Conservation (phyloP, 2,329 filamentous ascomycete genomes). For the Neofusicoccum parvum region DNA sequence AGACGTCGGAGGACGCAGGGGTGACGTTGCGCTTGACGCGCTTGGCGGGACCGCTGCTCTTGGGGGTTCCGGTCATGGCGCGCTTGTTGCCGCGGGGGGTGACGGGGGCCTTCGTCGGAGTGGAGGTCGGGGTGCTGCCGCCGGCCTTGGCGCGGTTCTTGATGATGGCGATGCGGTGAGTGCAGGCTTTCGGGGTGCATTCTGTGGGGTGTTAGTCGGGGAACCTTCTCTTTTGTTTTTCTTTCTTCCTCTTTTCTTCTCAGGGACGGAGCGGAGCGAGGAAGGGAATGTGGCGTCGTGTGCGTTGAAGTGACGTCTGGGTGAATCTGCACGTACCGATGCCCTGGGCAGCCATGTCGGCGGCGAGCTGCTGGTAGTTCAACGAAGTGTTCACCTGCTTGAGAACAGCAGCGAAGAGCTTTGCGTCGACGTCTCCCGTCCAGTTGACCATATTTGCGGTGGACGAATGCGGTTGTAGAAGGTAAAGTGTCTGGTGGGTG, state of each 20-base stretch:
- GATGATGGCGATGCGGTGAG: slow-evolving; percentile 22
- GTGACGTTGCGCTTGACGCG: background rate
- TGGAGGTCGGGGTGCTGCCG: background rate
- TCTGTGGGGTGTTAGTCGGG: slow-evolving; percentile 3
- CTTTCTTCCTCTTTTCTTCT: background rate
- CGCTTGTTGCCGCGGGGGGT: background rate
- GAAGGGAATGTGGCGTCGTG: background rate
- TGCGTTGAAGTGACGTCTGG: no score
- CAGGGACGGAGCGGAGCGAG: background rate
- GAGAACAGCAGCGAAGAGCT: background rate
- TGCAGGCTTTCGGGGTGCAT: slow-evolving; percentile 22
- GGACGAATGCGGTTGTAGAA: background rate
- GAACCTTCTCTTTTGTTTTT: background rate
- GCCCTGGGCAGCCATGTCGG: slow-evolving; percentile 22
- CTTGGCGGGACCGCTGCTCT: background rate
- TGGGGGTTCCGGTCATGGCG: background rate
- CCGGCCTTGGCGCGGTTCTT: slow-evolving; percentile 10
- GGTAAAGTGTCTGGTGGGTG: background rate
- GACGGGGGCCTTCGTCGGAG: background rate
- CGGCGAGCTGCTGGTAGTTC: slow-evolving; percentile 19
- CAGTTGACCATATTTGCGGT: slow-evolving; percentile 9
- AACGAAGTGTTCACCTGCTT: slow-evolving; percentile 19
- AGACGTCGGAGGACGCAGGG: background rate
- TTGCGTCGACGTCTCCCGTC: slow-evolving; percentile 13
- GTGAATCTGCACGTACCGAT: background rate